Conservation (phyloP, 306 rosid genomes). For the Trichosanthes truncata region DNA sequence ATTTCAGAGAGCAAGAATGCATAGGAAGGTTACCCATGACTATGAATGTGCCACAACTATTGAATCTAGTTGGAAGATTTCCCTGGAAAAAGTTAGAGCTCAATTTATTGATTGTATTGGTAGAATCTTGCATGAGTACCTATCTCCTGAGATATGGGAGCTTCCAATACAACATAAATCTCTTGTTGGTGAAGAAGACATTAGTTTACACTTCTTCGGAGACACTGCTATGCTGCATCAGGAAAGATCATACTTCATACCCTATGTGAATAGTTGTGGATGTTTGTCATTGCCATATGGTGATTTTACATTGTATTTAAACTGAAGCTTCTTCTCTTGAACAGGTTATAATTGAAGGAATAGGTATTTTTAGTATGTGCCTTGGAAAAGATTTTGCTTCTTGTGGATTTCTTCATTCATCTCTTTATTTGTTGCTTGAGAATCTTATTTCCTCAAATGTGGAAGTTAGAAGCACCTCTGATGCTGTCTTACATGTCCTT, state of each 20-base stretch:
- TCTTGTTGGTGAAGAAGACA: conserved; percentile 38
- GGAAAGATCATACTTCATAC: conserved; percentile 38
- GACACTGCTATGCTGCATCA: conserved; percentile 78
- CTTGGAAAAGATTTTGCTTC: conserved; percentile 66
- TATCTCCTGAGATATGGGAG: conserved; percentile 82
- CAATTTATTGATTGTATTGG: conserved; percentile 68
- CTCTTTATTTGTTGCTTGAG: conserved; percentile 86
- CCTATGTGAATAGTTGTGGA: background rate
- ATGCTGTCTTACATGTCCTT: conserved; percentile 56
- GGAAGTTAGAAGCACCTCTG: conserved; percentile 67
- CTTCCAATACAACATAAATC: conserved; percentile 42
- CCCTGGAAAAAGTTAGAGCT: conserved; percentile 40
- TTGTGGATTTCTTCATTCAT: conserved; percentile 84
- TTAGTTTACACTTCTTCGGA: conserved; percentile 50
- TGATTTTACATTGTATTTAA: conserved; percentile 6
- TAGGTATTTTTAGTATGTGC: conserved; percentile 71
- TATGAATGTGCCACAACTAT: conserved; percentile 14
- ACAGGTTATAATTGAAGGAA: conserved; percentile 93
- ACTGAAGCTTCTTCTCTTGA: conserved; percentile 24
- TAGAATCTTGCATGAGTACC: conserved; percentile 73
- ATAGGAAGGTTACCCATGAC: conserved; percentile 21
- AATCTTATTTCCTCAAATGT: conserved; percentile 64
- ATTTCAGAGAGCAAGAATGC: conserved; percentile 41
- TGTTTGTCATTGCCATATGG: conserved; percentile 4
- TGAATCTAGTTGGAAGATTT: conserved; percentile 51